Percentiles rank a stretch among this genome's conserved stretches.
Conservation (phyloP, 2,329 filamentous ascomycete genomes). For the Aulographum hederae region DNA sequence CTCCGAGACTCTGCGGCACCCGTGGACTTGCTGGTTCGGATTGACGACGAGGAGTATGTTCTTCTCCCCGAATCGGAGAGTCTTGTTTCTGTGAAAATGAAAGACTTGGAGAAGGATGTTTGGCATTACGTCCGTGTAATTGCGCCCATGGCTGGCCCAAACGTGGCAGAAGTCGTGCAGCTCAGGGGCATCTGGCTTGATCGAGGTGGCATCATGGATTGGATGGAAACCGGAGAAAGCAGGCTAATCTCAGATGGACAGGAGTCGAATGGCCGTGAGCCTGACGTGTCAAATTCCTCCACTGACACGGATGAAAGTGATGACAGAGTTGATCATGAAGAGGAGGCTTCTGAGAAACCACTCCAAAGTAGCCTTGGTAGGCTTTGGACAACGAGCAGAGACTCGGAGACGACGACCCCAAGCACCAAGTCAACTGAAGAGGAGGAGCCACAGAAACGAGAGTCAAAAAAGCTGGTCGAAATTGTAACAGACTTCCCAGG, state of each 20-base stretch:
- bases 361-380: not conserved
- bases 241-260: no score
- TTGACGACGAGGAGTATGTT: slow-evolving; percentile 11
- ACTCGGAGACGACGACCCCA: no score
- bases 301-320: not conserved
- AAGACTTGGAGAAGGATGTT: not conserved
- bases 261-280: no score
- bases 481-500: slow-evolving; percentile 2
- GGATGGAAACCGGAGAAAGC: no score
- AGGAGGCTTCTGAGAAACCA: not conserved
- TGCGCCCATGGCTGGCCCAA: slow-evolving; percentile 1
- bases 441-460: no score
- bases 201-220: not conserved
- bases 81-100: not conserved
- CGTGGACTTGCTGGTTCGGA: slow-evolving; percentile 9
- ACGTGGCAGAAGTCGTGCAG: not conserved
- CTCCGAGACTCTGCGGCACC: slow-evolving; percentile 7
- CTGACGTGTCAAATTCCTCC: no score
- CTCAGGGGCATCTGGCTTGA: slow-evolving; percentile 2
- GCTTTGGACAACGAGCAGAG: no score
- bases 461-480: slow-evolving; percentile 3
- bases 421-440: no score
- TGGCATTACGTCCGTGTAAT: slow-evolving; percentile 1
- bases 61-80: slow-evolving; percentile 7
- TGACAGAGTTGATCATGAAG: not conserved